Evolutionary conservation across 805 yeast species (phyloP), one percentile per base, ranked within the genome.

Genomic region (Phaffomyces thermotolerans): DNA sequence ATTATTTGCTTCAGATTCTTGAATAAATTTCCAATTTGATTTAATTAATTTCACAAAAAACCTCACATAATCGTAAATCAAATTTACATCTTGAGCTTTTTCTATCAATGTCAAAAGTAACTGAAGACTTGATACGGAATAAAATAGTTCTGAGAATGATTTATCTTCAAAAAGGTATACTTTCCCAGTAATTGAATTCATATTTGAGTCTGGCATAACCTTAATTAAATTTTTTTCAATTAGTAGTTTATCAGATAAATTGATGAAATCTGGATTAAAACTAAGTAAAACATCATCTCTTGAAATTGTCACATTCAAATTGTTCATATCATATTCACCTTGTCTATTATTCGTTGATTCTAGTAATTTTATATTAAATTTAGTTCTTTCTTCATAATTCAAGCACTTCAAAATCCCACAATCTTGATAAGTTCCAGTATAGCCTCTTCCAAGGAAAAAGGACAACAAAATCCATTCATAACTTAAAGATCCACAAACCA

Each of bases 1-100:
- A 49, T 73, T 74, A 4, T 67, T 64, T 15, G 71, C 65, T 50
- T 80, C 86, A 54, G 82, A 75, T 47, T 81, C 87, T 39, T 72
- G 71, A 25, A 68, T 59, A 41, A 73, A 62, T 34, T 79, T 65
- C 73, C 81, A 70, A 47, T 75, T 70, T 27, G 65, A 63, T n/a
- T 65, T 58, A 10, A 81, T 56, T 1, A 75, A 37, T 13, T 58
- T 55, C 29, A 81, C 67, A 3, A 81, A 59, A 1, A 75, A 44
- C 2, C 63, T 57, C 7, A 79, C 47, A 1, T 71, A 53, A 6
- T 55, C 50, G 12, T 61, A 56, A 9, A 77, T 50, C 1, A 60
- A 53, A 1, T 55, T 54, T 7, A 64, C 53, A 20, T 69, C 65
- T 14, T 56, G 54, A 2, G 78, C 54, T 4, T 61, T 47, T 46